phyloP scores from a whole-genome alignment of 176 grass and related monocot species.

The Eragrostis nindensis region DNA sequence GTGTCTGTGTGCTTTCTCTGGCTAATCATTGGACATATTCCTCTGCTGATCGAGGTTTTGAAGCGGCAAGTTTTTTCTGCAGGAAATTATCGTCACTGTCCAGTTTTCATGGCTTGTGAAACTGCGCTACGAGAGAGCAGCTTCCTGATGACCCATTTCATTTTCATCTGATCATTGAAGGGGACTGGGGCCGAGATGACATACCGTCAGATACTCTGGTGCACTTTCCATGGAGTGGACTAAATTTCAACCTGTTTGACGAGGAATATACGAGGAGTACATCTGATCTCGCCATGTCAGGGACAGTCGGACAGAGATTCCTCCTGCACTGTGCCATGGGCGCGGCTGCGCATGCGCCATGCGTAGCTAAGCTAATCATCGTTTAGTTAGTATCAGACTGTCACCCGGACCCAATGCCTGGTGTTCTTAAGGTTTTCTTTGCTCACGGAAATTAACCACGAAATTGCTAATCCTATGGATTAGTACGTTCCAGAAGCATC shows the following conservation, averaged over 20 bases:
- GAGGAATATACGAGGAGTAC: conserved; percentile 26
- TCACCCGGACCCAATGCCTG: background rate
- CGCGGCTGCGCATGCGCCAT: conserved; percentile 34
- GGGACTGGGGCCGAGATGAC: conserved; percentile 10
- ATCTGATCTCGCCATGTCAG: conserved; percentile 26
- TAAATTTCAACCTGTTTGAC: background rate
- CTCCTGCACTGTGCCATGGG: too few relatives aligned
- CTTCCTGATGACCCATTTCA: background rate
- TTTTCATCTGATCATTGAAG: background rate
- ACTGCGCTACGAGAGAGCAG: background rate
- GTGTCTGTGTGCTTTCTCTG: background rate
- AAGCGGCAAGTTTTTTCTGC: background rate
- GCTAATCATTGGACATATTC: conserved; percentile 6
- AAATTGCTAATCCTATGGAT: too few relatives aligned
- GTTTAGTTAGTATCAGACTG: too few relatives aligned
- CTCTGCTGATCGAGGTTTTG: background rate
- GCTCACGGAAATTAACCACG: background rate
- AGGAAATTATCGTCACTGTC: background rate
- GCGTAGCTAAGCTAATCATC: too few relatives aligned
- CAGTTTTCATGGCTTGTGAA: background rate
- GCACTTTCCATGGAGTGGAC: background rate
- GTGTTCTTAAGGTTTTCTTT: background rate
- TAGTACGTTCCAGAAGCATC: too few relatives aligned
- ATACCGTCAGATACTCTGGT: background rate
- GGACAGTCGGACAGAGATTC: conserved; percentile 28